Percentiles rank a stretch among this genome's conserved stretches.
phyloP scores from a whole-genome alignment of 176 grass and related monocot species.

The Musa troglodytarum region DNA sequence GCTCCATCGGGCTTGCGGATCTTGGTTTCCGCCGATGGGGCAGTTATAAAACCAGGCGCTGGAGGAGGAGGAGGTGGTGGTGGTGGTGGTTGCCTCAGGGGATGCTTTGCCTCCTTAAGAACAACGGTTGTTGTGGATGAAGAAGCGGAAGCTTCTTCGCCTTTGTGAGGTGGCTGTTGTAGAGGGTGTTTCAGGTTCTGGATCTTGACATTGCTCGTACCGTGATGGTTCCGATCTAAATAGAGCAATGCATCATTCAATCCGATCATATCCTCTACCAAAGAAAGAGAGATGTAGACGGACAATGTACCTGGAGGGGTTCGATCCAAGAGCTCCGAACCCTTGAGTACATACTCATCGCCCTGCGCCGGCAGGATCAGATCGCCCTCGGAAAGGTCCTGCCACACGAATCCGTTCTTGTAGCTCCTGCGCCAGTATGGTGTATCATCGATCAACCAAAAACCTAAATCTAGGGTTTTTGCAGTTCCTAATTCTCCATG shows the following conservation, averaged over 20 bases:
- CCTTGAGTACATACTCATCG: conserved; percentile 29
- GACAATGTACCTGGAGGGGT: conserved; percentile 14
- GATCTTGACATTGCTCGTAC: conserved; percentile 8
- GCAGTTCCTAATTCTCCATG: background rate
- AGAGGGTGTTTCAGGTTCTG: conserved; percentile 16
- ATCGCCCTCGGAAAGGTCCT: conserved; percentile 26
- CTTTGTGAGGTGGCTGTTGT: conserved; percentile 5
- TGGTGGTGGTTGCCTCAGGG: background rate
- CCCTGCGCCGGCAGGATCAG: conserved; percentile 17
- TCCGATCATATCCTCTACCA: background rate
- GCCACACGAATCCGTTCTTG: conserved; percentile 29
- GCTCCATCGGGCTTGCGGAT: conserved; percentile 44
- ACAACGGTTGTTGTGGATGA: conserved; percentile 17
- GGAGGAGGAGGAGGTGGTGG: background rate
- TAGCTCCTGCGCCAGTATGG: conserved; percentile 15
- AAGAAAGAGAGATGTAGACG: background rate
- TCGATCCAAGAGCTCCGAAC: conserved; percentile 24
- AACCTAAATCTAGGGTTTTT: background rate
- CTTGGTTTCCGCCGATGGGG: conserved; percentile 37
- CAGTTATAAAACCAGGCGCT: background rate
- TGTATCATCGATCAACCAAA: background rate
- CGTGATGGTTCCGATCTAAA: conserved; percentile 20
- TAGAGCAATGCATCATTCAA: background rate
- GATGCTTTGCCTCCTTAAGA: conserved; percentile 23
- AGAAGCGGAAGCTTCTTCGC: conserved; percentile 18